Percentiles rank a stretch among this genome's conserved stretches.
phyloP scores from a whole-genome alignment of 257 asterid genomes.

The Primulina tabacum region DNA sequence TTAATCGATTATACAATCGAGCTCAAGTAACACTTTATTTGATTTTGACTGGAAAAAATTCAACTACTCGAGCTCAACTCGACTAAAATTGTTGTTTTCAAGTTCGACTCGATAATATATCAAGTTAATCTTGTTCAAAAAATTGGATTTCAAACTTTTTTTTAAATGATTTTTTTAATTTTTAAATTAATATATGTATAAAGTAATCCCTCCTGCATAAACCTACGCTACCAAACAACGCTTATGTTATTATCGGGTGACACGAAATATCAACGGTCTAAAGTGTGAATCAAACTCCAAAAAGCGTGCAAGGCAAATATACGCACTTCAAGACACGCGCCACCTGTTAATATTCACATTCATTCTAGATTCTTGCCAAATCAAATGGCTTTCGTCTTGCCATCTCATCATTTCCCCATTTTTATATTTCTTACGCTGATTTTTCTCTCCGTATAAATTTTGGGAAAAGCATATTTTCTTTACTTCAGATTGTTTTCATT shows the following conservation, averaged over 20 bases:
- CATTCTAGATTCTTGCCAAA: background rate
- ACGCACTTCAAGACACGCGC: background rate
- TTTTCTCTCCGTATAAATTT: conserved; percentile 50
- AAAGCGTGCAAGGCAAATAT: background rate
- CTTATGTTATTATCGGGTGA: background rate
- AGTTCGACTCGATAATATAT: too few species aligned
- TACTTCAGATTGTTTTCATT: conserved; percentile 14
- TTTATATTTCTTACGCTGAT: conserved; percentile 6
- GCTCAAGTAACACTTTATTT: too few species aligned
- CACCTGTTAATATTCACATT: background rate
- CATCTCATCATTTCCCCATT: background rate
- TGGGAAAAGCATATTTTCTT: background rate
- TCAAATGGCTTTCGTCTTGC: background rate
- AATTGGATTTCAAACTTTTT: too few species aligned
- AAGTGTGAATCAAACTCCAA: conserved; percentile 32
- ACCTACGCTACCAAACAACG: too few species aligned
- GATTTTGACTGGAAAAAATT: too few species aligned
- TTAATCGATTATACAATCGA: too few species aligned
- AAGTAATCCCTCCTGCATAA: too few species aligned
- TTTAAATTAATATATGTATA: too few species aligned
- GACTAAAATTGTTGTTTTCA: too few species aligned
- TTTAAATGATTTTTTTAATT: too few species aligned
- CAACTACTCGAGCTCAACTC: too few species aligned
- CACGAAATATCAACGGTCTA: background rate
- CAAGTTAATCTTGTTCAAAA: too few species aligned